Evolutionary conservation across 2,329 filamentous ascomycete genomes (phyloP).

Genomic region (Clonostachys chloroleuca): DNA sequence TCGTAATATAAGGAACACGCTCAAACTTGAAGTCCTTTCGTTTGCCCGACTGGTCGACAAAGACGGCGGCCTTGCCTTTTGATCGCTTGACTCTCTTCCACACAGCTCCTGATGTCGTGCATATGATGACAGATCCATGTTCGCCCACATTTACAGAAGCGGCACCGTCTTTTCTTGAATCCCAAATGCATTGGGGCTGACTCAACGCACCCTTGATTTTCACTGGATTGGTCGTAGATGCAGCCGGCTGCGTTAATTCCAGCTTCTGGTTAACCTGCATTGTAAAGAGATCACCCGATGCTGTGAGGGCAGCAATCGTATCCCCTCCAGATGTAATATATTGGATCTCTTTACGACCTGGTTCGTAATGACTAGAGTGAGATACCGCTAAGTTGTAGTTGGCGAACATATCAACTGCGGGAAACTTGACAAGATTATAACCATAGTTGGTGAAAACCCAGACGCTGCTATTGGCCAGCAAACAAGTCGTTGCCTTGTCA

Average conservation of each 20-base stretch:
- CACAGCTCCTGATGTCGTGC: constrained; percentile 86
- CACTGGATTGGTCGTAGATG: constrained; percentile 86
- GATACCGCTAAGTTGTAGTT: constrained; percentile 65
- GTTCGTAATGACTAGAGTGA: constrained; percentile 43
- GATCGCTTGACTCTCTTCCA: constrained; percentile 83
- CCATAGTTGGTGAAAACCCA: constrained; percentile 96
- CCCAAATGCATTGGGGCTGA: constrained; percentile 79
- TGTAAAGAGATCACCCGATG: constrained; percentile 82
- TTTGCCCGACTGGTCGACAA: constrained; percentile 40
- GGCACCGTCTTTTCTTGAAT: constrained; percentile 79
- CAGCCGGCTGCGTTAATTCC: constrained; percentile 53
- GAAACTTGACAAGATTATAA: constrained; percentile 86
- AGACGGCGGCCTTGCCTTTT: constrained; percentile 68
- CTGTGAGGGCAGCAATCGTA: constrained; percentile 84
- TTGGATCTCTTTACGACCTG: constrained; percentile 63
- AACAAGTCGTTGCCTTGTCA: constrained; percentile 79
- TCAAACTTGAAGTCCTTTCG: constrained; percentile 94
- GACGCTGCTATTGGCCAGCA: constrained; percentile 84
- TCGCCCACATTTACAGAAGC: constrained; percentile 85
- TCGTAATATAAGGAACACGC: constrained; percentile 81
- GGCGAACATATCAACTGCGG: constrained; percentile 64
- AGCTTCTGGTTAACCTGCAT: constrained; percentile 67
- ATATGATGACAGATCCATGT: constrained; percentile 91
- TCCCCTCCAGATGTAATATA: constrained; percentile 83
- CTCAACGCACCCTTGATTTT: constrained; percentile 85